Evolutionary conservation across 2,329 filamentous ascomycete species (phyloP).

Genomic region (Juglanconis oblonga): DNA sequence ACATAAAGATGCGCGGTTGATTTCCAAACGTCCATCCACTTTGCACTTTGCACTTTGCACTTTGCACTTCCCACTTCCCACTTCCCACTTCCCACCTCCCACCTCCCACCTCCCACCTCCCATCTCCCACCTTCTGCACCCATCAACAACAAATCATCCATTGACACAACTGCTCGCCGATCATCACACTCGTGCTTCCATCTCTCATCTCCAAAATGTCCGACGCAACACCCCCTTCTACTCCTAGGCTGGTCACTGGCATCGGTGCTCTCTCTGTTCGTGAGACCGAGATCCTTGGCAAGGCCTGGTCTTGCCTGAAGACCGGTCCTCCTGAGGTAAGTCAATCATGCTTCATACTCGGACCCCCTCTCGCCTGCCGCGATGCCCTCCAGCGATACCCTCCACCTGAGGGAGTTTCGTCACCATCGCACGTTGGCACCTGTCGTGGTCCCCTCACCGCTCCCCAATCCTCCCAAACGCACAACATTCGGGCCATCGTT

Average conservation of each 20-base stretch:
- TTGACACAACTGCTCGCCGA: not conserved
- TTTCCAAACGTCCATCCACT: too few relatives aligned
- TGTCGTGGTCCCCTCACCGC: not conserved
- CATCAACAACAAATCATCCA: too few relatives aligned
- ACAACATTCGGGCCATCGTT: not conserved
- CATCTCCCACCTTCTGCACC: not conserved
- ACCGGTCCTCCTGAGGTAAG: slow-evolving; percentile 13
- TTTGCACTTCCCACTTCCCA: not conserved
- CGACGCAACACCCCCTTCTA: not conserved
- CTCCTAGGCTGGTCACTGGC: slow-evolving; percentile 4
- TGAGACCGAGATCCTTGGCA: slow-evolving; percentile 36
- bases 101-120: not conserved
- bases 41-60: too few relatives aligned
- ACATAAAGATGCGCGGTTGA: too few relatives aligned
- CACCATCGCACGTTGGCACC: too few relatives aligned
- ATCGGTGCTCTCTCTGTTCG: slow-evolving; percentile 5
- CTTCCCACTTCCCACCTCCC: not conserved
- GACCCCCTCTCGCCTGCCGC: not conserved
- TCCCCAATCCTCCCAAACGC: not conserved
- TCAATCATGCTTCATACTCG: not conserved
- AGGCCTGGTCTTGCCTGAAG: slow-evolving; percentile 16
- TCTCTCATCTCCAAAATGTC: not conserved
- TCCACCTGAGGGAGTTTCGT: too few relatives aligned
- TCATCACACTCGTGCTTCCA: not conserved
- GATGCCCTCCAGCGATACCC: not conserved